phyloP scores from a whole-genome alignment of 306 rosid genomes.

The Cucurbita ficifolia region DNA sequence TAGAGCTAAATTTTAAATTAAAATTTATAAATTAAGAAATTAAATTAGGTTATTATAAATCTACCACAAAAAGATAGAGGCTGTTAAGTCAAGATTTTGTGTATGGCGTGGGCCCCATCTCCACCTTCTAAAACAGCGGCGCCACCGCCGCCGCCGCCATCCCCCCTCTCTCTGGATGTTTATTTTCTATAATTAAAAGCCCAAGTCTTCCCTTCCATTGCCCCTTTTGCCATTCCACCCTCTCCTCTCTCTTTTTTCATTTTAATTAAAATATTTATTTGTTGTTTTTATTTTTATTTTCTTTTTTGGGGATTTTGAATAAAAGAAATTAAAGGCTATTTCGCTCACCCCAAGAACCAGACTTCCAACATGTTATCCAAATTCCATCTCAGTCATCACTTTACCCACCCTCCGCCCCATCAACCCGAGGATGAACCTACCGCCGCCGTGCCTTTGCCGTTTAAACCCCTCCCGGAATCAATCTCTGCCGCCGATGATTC shows the following conservation, averaged over 20 bases:
- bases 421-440: slow-evolving; percentile 25
- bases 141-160: slow-evolving; percentile 27
- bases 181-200: neutral
- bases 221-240: neutral
- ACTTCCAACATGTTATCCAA: slow-evolving; percentile 54
- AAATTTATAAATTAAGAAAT: too few relatives aligned
- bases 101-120: slow-evolving; percentile 34
- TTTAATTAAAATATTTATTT: neutral
- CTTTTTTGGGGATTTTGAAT: too few relatives aligned
- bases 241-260: neutral
- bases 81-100: neutral
- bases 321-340: neutral
- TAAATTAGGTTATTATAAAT: too few relatives aligned
- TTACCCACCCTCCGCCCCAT: slow-evolving; percentile 27
- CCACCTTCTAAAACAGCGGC: slow-evolving; percentile 57
- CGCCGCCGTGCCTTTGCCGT: slow-evolving; percentile 17
- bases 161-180: neutral
- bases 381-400: slow-evolving; percentile 41
- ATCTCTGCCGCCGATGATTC: slow-evolving; percentile 42
- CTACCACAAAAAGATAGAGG: too few relatives aligned
- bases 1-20: too few relatives aligned
- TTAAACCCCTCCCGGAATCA: neutral
- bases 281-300: too few relatives aligned
- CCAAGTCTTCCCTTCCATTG: neutral
- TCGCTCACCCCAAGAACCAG: slow-evolving; percentile 9